phyloP scores from a whole-genome alignment of 2,329 filamentous ascomycete species.

The Chaetothyriales sp. region DNA sequence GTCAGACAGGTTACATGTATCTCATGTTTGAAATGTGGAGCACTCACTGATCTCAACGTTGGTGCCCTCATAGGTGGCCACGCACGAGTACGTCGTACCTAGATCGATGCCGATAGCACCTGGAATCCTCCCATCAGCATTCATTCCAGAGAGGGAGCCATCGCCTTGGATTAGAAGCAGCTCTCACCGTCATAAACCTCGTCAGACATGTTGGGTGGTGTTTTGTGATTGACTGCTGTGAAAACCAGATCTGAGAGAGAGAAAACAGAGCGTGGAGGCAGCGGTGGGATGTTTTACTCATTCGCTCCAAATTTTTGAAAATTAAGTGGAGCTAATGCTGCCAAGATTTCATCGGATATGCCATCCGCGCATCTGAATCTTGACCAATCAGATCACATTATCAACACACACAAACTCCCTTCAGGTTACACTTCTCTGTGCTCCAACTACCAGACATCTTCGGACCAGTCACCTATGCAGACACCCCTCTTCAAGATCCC shows the following conservation, averaged over 20 bases:
- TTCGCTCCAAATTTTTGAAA: neutral
- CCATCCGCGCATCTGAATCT: neutral
- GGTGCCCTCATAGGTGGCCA: conserved; percentile 97
- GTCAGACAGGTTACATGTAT: conserved; percentile 13
- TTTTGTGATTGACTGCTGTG: neutral
- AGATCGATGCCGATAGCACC: conserved; percentile 98
- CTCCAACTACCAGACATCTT: neutral
- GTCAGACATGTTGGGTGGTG: conserved; percentile 60
- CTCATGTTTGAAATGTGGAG: conserved; percentile 14
- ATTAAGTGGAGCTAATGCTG: neutral
- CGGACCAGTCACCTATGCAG: neutral
- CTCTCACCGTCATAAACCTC: conserved; percentile 78
- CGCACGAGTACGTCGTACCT: conserved; percentile 99
- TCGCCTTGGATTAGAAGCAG: neutral
- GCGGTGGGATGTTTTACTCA: neutral
- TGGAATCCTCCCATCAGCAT: neutral
- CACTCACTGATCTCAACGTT: conserved; percentile 94
- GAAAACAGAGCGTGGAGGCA: neutral
- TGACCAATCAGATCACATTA: neutral
- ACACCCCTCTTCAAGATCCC: neutral
- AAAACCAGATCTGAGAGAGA: neutral
- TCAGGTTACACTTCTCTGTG: too few relatives aligned
- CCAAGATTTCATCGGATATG: neutral
- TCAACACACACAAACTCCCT: neutral
- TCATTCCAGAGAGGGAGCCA: neutral